Conservation (phyloP, 2,329 filamentous ascomycete species). For the Sclerotinia glacialis region DNA sequence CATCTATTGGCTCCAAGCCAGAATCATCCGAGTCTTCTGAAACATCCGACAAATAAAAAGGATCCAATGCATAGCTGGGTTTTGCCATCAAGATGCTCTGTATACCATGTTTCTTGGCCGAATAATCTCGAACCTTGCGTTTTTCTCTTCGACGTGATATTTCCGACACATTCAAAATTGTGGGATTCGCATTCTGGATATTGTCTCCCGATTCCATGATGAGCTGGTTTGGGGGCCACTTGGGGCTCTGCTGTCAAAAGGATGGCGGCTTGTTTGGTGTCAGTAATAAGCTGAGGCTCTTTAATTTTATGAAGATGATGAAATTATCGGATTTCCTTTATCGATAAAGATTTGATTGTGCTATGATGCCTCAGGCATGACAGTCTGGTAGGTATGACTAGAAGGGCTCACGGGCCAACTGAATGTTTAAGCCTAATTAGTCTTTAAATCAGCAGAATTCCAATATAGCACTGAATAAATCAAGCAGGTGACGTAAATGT, state of each 20-base stretch:
- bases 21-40: constrained; percentile 50
- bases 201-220: neutral
- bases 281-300: neutral
- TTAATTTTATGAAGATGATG: neutral
- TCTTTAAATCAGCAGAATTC: too few relatives aligned
- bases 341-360: constrained; percentile 12
- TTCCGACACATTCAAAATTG: constrained; percentile 82
- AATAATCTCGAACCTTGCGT: constrained; percentile 48
- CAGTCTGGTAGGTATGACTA: too few relatives aligned
- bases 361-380: neutral
- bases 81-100: constrained; percentile 34
- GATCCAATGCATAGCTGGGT: constrained; percentile 38
- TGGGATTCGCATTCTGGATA: constrained; percentile 82
- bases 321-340: constrained; percentile 1
- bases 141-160: constrained; percentile 73
- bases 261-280: neutral
- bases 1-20: constrained; percentile 80
- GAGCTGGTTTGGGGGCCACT: constrained; percentile 7
- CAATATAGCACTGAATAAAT: too few relatives aligned
- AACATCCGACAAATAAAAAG: constrained; percentile 39
- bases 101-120: constrained; percentile 32
- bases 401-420: too few relatives aligned
- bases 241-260: neutral
- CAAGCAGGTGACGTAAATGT: too few relatives aligned
- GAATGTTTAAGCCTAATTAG: too few relatives aligned